These are phyloP conservation scores for Cucurbita moschata DNA, from an alignment of 306 rosid genomes.

Conservation along the genomic window DNA sequence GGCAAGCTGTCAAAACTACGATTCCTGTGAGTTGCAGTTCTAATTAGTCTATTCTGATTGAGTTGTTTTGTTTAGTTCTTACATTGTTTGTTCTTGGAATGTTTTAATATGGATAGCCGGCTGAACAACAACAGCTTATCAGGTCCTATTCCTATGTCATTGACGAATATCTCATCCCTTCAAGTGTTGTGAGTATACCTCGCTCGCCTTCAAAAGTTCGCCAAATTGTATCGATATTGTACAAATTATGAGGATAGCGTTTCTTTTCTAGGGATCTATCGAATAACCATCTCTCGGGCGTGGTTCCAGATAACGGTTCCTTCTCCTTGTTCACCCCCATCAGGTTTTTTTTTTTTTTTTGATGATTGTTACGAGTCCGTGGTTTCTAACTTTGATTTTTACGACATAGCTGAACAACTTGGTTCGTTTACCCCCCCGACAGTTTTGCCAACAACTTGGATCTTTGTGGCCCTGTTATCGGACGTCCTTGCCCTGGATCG, in stretches of 20 bases:
- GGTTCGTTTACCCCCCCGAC: slow-evolving; percentile 14
- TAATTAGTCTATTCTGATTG: too few relatives aligned
- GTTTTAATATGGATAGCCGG: slow-evolving; percentile 71
- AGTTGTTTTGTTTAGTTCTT: slow-evolving; percentile 15
- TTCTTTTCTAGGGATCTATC: slow-evolving; percentile 66
- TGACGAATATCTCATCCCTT: slow-evolving; percentile 82
- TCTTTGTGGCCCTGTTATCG: slow-evolving; percentile 97
- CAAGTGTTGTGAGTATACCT: slow-evolving; percentile 83
- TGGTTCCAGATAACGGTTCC: slow-evolving; percentile 95
- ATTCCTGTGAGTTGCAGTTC: slow-evolving; percentile 54
- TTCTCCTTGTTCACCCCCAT: slow-evolving; percentile 96
- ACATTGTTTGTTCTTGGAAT: slow-evolving; percentile 19
- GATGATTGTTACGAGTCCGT: slow-evolving; percentile 3
- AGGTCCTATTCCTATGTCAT: slow-evolving; percentile 86
- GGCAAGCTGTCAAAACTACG: slow-evolving; percentile 90
- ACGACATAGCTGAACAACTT: slow-evolving; percentile 5
- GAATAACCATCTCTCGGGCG: slow-evolving; percentile 73
- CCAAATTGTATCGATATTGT: neutral
- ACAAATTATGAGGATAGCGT: slow-evolving; percentile 1
- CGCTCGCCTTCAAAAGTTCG: neutral
- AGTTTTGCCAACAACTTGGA: slow-evolving; percentile 91
- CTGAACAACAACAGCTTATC: slow-evolving; percentile 90
- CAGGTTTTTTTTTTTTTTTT: slow-evolving; percentile 46
- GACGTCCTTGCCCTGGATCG: slow-evolving; percentile 96
- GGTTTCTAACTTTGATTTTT: slow-evolving; percentile 6